These are phyloP conservation scores for Pseudogymnoascus sp. DNA, from an alignment of 2,329 filamentous ascomycete species.

Conservation along the genomic window DNA sequence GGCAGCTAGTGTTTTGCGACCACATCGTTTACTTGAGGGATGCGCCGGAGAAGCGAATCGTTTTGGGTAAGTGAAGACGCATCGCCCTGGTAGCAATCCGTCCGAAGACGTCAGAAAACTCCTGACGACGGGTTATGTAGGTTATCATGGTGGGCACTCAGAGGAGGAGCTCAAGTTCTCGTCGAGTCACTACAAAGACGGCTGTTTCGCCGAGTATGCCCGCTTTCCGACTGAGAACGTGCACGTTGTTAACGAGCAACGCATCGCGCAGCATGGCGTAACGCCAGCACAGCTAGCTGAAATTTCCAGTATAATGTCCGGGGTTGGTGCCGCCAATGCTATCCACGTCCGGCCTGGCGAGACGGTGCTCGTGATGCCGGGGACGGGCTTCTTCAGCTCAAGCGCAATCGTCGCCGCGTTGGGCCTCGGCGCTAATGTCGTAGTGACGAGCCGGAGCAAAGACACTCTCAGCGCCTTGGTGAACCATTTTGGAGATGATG, in stretches of 20 bases:
- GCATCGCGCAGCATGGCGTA: conserved; percentile 19
- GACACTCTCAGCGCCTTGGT: conserved; percentile 21
- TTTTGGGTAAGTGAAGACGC: conserved; percentile 25
- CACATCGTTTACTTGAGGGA: conserved; percentile 30
- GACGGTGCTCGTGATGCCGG: conserved; percentile 38
- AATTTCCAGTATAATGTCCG: conserved; percentile 26
- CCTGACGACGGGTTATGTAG: too few relatives aligned
- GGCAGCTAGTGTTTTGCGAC: conserved; percentile 33
- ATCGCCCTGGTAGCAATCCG: too few relatives aligned
- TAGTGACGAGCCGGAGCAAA: conserved; percentile 41
- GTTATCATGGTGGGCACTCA: too few relatives aligned
- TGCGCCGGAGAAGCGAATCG: conserved; percentile 24
- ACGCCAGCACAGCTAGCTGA: conserved; percentile 13
- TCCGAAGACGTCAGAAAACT: too few relatives aligned
- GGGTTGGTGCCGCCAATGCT: conserved; percentile 38
- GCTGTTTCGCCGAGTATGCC: conserved; percentile 30
- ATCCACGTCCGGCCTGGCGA: conserved; percentile 38
- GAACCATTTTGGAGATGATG: too few relatives aligned
- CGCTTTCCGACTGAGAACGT: conserved; percentile 33
- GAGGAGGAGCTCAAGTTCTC: conserved; percentile 24
- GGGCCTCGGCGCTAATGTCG: conserved; percentile 41
- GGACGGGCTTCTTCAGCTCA: conserved; percentile 39
- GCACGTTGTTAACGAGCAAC: conserved; percentile 28
- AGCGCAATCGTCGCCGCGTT: conserved; percentile 37
- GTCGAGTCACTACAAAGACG: conserved; percentile 29